phyloP scores from a whole-genome alignment of 371 early-diverging fungal genomes.

The Rhizopus sp. region DNA sequence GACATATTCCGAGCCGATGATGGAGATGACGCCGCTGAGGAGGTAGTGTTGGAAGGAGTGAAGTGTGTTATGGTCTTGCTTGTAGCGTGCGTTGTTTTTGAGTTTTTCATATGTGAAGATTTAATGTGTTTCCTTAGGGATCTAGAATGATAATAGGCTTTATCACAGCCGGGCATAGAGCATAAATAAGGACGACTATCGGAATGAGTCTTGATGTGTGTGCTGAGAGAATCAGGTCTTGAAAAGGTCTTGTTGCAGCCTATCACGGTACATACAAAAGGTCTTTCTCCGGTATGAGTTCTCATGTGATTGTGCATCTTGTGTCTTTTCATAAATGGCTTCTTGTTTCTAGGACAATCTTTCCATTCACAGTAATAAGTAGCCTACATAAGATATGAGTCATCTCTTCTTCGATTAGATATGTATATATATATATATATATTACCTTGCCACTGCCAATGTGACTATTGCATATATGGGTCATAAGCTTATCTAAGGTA shows the following conservation, averaged over 20 bases:
- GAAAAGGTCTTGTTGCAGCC: conserved; percentile 85
- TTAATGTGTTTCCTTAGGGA: conserved; percentile 69
- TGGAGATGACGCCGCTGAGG: no score
- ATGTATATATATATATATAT: background rate
- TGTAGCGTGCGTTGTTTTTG: background rate
- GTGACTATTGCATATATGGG: conserved; percentile 28
- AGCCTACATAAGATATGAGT: conserved; percentile 39
- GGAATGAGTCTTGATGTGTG: conserved; percentile 87
- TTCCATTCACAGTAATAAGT: conserved; percentile 84
- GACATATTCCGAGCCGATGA: background rate
- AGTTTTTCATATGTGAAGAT: conserved; percentile 6
- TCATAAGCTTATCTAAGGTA: conserved; percentile 48
- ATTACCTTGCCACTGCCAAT: conserved; percentile 32
- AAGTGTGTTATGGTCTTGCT: no score
- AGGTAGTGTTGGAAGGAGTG: no score
- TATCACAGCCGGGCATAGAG: conserved; percentile 56
- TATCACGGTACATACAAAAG: conserved; percentile 50
- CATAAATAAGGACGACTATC: conserved; percentile 74
- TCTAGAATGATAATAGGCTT: conserved; percentile 77
- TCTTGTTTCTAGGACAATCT: conserved; percentile 71
- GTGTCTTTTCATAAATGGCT: conserved; percentile 88
- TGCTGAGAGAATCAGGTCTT: conserved; percentile 85
- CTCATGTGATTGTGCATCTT: conserved; percentile 88
- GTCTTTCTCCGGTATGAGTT: conserved; percentile 84
- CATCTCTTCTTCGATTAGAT: background rate